A percentile compares a stretch with the other conserved stretches of the same genome.
phyloP scores from a whole-genome alignment of 345 rosid genomes.

The Eucalyptus marginata region DNA sequence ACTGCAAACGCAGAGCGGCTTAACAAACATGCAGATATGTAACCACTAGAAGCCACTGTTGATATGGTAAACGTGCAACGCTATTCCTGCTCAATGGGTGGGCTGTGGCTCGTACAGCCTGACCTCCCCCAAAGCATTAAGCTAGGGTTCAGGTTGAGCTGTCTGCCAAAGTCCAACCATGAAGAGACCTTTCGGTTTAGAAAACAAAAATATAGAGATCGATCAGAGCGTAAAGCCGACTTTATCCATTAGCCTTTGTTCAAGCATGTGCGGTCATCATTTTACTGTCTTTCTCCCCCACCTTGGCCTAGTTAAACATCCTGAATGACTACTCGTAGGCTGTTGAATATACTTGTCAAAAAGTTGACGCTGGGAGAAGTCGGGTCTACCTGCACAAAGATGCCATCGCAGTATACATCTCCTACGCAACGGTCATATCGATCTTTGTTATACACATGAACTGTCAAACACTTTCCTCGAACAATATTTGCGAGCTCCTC shows the following conservation, averaged over 20 bases:
- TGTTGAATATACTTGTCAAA: not conserved
- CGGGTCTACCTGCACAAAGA: slow-evolving; percentile 39
- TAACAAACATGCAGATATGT: not conserved
- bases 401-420: slow-evolving; percentile 60
- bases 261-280: not conserved
- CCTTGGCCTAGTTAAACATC: not conserved
- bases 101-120: not conserved
- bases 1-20: not conserved
- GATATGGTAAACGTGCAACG: not conserved
- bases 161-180: not conserved
- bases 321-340: not conserved
- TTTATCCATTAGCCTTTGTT: not conserved
- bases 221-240: not conserved
- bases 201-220: not conserved
- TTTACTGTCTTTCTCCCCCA: not conserved
- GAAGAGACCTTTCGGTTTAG: not conserved
- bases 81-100: not conserved
- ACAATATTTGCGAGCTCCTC: slow-evolving; percentile 50
- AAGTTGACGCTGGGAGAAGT: not conserved
- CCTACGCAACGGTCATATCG: slow-evolving; percentile 58
- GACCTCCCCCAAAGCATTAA: not conserved
- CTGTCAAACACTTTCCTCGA: slow-evolving; percentile 49
- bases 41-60: not conserved
- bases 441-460: slow-evolving; percentile 54
- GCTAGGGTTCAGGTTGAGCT: not conserved